Evolutionary conservation across 1,284 basidiomycete genomes (phyloP), one percentile per base, ranked within the genome.

Genomic region (Thelephora terrestris): DNA sequence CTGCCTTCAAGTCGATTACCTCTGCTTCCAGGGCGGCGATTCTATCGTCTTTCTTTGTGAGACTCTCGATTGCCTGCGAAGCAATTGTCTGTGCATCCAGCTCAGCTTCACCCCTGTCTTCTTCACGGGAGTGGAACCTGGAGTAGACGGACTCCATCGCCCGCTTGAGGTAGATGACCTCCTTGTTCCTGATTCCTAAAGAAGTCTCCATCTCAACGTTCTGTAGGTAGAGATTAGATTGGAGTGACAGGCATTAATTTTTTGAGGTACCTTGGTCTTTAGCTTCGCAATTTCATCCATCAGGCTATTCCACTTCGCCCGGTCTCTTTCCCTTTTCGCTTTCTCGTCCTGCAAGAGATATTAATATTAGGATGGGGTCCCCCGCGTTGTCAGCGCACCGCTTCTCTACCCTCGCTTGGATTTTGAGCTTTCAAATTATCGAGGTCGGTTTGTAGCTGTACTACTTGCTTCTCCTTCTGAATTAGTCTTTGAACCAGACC

Each of bases 101-200:
- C 48, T 79, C 78, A 2, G 70, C 64, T 47, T 66, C 70, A 14
- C 29, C 29, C 40, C 67, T 67, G 46, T 55, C 63, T 45, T 75
- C 72, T 49, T 77, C 71, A 49, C 71, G 64, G 3, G 75, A 68
- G 7, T 73, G 72, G 61, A 92, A 85, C 16, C 86, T 76, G 17
- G 81, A 83, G 61, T 89, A 89, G 6, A 94, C 85, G 6, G 86
- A 85, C 62, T 91, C 87, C 37, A 95, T 69, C 12, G 88, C 86
- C 14, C 85, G 81, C 58, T 91, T 91, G 43, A 92, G 71, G 57
- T 84, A 88, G 1, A 76, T 59, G 46, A 85, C 74, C 52, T 91
- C 86, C 58, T 88, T 89, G 52, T 84, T 78, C 58, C 80, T 85
- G 48, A 73, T 66, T 10, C 66, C 64, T 2, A 80, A 44, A 2